These are phyloP conservation scores for Trichoderma oligosporum DNA, from an alignment of 2,329 filamentous ascomycete genomes.

Conservation along the genomic window DNA sequence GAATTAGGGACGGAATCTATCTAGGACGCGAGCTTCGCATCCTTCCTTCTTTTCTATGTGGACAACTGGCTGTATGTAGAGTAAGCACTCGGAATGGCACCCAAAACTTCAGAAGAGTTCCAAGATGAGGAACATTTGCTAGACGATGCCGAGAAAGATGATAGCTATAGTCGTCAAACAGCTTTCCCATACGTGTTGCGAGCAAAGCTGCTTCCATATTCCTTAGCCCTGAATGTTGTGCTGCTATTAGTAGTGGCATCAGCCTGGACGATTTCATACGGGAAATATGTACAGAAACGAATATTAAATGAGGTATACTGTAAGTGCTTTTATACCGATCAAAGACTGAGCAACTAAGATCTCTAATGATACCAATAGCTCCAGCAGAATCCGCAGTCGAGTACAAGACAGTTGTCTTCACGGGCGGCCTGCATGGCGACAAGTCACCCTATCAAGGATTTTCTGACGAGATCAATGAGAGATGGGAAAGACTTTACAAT, in stretches of 20 bases:
- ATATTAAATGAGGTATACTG: background rate
- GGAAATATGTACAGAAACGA: background rate
- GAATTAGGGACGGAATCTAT: too few relatives aligned
- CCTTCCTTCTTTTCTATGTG: background rate
- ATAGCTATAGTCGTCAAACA: background rate
- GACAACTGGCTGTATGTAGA: background rate
- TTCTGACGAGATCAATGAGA: constrained; percentile 51
- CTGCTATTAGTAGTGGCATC: background rate
- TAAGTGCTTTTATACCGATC: background rate
- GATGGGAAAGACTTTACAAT: constrained; percentile 50
- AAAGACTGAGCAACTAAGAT: background rate
- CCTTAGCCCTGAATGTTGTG: background rate
- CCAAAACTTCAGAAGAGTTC: background rate
- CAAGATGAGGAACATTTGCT: background rate
- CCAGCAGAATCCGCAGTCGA: constrained; percentile 45
- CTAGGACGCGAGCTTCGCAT: background rate
- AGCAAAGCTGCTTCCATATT: background rate
- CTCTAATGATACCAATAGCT: constrained; percentile 32
- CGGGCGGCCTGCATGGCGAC: constrained; percentile 42
- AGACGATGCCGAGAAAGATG: background rate
- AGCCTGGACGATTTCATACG: background rate
- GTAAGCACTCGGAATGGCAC: background rate
- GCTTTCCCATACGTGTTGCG: background rate
- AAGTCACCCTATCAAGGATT: constrained; percentile 51
- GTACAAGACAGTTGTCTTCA: constrained; percentile 49